A percentile compares a stretch with the other conserved stretches of the same genome.
These are phyloP conservation scores for Brettanomyces custersianus DNA, from an alignment of 805 yeast species.

Conservation along the genomic window DNA sequence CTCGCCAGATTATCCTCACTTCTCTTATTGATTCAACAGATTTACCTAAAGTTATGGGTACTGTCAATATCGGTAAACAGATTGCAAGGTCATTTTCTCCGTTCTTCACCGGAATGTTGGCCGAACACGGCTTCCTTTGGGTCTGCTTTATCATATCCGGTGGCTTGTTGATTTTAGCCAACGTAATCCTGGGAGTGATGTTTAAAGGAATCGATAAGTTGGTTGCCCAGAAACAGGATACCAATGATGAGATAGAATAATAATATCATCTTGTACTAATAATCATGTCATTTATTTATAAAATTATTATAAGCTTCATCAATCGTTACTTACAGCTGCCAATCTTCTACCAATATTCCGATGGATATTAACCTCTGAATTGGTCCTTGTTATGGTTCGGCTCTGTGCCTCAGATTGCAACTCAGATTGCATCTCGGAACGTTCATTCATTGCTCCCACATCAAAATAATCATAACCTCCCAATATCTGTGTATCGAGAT, in stretches of 20 bases:
- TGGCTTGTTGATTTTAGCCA: constrained; percentile 40
- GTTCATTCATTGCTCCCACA: constrained; percentile 42
- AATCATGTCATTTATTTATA: neutral
- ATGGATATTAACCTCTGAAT: constrained; percentile 6
- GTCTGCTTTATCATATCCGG: constrained; percentile 47
- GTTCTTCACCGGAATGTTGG: constrained; percentile 64
- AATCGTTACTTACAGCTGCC: constrained; percentile 4
- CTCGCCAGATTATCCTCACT: constrained; percentile 74
- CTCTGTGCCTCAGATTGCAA: constrained; percentile 10
- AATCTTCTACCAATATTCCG: constrained; percentile 18
- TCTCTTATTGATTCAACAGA: constrained; percentile 54
- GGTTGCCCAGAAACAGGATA: constrained; percentile 12
- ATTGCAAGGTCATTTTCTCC: constrained; percentile 82
- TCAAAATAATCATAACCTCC: constrained; percentile 59
- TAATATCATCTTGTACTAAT: neutral
- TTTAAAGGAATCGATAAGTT: constrained; percentile 32
- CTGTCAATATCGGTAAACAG: constrained; percentile 81
- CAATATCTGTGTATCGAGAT: constrained; percentile 28
- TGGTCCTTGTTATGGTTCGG: constrained; percentile 7
- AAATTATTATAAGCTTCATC: neutral
- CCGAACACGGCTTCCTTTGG: constrained; percentile 38
- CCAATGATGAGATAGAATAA: constrained; percentile 13
- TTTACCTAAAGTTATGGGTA: constrained; percentile 70
- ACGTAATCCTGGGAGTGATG: constrained; percentile 32
- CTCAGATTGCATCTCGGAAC: constrained; percentile 28